These are phyloP conservation scores for Nannizzia gypsea DNA, from an alignment of 2,329 filamentous ascomycete genomes.

Conservation along the genomic window DNA sequence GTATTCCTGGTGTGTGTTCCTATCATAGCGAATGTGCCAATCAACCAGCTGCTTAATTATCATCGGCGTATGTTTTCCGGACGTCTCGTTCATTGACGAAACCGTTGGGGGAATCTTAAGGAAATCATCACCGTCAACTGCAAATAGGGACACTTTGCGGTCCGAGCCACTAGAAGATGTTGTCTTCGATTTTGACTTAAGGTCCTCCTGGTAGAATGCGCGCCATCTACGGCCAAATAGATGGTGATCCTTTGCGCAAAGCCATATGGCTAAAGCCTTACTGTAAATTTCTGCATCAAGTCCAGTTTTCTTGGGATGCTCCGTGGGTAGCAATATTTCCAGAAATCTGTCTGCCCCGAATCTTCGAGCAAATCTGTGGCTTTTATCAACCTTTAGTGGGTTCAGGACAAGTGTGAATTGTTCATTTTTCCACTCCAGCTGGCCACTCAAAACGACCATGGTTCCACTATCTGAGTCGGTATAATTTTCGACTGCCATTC, in stretches of 20 bases:
- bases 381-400: constrained; percentile 31
- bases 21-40: constrained; percentile 33
- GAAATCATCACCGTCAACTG: constrained; percentile 34
- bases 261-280: constrained; percentile 29
- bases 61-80: constrained; percentile 27
- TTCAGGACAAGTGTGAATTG: constrained; percentile 32
- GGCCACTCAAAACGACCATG: constrained; percentile 31
- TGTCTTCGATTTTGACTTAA: constrained; percentile 20
- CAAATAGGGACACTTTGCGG: constrained; percentile 32
- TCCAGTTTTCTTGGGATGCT: constrained; percentile 19
- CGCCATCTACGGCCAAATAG: constrained; percentile 35
- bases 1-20: constrained; percentile 28
- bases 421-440: constrained; percentile 29
- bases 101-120: constrained; percentile 6
- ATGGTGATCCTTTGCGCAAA: constrained; percentile 29
- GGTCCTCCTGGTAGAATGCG: constrained; percentile 34
- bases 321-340: constrained; percentile 28
- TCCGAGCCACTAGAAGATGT: constrained; percentile 18
- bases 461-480: constrained; percentile 23
- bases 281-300: constrained; percentile 19
- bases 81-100: constrained; percentile 18
- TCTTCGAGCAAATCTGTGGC: constrained; percentile 35
- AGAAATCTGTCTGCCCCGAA: constrained; percentile 39
- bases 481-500: constrained; percentile 24
- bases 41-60: constrained; percentile 30